Conservation (phyloP, 345 rosid genomes). For the Isatis tinctoria region DNA sequence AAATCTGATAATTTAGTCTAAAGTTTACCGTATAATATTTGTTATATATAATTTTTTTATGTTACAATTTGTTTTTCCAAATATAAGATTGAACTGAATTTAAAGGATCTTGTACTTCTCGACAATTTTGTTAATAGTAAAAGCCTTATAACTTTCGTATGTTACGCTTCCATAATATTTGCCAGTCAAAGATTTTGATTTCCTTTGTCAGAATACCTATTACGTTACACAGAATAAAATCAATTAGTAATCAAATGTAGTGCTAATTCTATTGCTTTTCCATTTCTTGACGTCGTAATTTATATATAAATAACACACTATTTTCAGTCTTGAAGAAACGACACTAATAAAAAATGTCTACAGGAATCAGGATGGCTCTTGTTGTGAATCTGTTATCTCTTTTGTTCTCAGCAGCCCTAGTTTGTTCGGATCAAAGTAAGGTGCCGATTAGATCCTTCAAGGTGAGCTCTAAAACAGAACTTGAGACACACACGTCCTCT, state of each 20-base stretch:
- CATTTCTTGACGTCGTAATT: neutral
- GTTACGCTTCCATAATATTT: neutral
- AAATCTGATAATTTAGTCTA: too few relatives aligned
- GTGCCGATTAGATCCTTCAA: constrained; percentile 3
- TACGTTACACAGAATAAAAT: neutral
- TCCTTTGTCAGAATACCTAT: neutral
- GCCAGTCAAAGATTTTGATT: neutral
- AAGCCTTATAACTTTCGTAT: too few relatives aligned
- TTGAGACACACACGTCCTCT: neutral
- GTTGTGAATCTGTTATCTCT: neutral
- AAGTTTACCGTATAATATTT: too few relatives aligned
- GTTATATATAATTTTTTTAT: too few relatives aligned
- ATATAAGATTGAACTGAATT: too few relatives aligned
- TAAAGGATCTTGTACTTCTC: too few relatives aligned
- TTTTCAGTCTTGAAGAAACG: neutral
- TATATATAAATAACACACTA: neutral
- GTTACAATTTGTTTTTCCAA: too few relatives aligned
- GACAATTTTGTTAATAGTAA: too few relatives aligned
- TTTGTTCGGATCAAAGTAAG: neutral
- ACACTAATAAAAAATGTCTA: neutral
- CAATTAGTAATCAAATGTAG: neutral
- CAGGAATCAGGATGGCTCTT: neutral
- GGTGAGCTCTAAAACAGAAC: neutral
- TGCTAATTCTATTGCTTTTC: neutral
- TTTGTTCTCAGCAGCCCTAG: neutral